Evolutionary conservation across 495 filamentous ascomycete genomes (phyloP).

Genomic region (Penicillium arizonense): DNA sequence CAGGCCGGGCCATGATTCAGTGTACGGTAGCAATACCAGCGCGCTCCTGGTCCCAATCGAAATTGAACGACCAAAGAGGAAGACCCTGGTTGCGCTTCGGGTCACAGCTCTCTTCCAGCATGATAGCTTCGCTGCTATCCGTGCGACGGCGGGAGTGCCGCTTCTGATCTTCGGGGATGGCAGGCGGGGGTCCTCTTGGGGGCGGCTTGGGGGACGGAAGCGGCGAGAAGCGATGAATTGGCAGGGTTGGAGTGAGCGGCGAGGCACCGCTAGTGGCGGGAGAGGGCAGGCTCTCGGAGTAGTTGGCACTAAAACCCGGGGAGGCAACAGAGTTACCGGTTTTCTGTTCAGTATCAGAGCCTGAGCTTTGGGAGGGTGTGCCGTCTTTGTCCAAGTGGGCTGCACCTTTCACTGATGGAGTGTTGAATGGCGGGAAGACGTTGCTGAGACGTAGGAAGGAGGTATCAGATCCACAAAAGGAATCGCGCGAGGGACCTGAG

Average conservation of each 20-base stretch:
- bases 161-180: slow-evolving; percentile 35
- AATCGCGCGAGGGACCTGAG: slow-evolving; percentile 36
- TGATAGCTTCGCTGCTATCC: slow-evolving; percentile 46
- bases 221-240: slow-evolving; percentile 45
- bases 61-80: slow-evolving; percentile 42
- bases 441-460: slow-evolving; percentile 47
- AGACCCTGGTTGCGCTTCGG: slow-evolving; percentile 27
- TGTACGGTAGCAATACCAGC: slow-evolving; percentile 36
- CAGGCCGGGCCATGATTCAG: slow-evolving; percentile 14
- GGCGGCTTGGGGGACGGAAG: slow-evolving; percentile 40
- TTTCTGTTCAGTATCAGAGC: slow-evolving; percentile 40
- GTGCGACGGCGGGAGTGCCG: slow-evolving; percentile 43
- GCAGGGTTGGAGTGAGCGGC: slow-evolving; percentile 45
- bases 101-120: slow-evolving; percentile 26
- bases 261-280: slow-evolving; percentile 39
- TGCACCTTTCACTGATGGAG: slow-evolving; percentile 29
- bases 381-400: slow-evolving; percentile 28
- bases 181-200: slow-evolving; percentile 37
- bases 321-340: slow-evolving; percentile 32
- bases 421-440: slow-evolving; percentile 23
- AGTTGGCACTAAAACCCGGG: slow-evolving; percentile 32
- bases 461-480: slow-evolving; percentile 38
- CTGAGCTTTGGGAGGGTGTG: slow-evolving; percentile 26
- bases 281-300: slow-evolving; percentile 40
- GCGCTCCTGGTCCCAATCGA: slow-evolving; percentile 38